phyloP scores from a whole-genome alignment of 2,329 filamentous ascomycete genomes.

The Trichoderma semiorbis region DNA sequence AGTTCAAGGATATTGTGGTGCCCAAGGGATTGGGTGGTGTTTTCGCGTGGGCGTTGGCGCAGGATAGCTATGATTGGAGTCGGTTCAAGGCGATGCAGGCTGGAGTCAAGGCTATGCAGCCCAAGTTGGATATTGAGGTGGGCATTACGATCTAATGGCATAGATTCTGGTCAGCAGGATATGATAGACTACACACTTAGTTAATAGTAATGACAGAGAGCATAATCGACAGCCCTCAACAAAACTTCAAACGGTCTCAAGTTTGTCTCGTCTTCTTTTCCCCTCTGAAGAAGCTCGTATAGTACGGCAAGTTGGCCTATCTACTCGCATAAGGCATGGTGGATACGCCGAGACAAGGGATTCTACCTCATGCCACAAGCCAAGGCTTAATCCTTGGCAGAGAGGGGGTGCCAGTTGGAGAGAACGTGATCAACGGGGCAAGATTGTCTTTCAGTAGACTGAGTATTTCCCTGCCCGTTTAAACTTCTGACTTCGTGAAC shows the following conservation, averaged over 20 bases:
- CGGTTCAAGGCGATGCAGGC: slow-evolving; percentile 42
- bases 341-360: not conserved
- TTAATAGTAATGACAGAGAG: not conserved
- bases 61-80: slow-evolving; percentile 44
- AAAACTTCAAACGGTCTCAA: not conserved
- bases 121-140: not conserved
- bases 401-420: not conserved
- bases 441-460: not conserved
- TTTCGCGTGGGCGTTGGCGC: slow-evolving; percentile 52
- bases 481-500: not conserved
- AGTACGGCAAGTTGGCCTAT: not conserved
- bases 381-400: not conserved
- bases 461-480: not conserved
- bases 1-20: slow-evolving; percentile 44
- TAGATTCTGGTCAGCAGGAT: not conserved
- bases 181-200: not conserved
- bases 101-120: slow-evolving; percentile 10
- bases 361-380: not conserved
- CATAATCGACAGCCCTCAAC: not conserved
- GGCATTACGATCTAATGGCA: not conserved
- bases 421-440: not conserved
- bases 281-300: not conserved
- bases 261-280: not conserved
- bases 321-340: not conserved
- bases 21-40: slow-evolving; percentile 45